A percentile compares a stretch with the other conserved stretches of the same genome.
Evolutionary conservation across 169 alveolate genomes (phyloP).

Genomic region (Plasmodium knowlesi): DNA sequence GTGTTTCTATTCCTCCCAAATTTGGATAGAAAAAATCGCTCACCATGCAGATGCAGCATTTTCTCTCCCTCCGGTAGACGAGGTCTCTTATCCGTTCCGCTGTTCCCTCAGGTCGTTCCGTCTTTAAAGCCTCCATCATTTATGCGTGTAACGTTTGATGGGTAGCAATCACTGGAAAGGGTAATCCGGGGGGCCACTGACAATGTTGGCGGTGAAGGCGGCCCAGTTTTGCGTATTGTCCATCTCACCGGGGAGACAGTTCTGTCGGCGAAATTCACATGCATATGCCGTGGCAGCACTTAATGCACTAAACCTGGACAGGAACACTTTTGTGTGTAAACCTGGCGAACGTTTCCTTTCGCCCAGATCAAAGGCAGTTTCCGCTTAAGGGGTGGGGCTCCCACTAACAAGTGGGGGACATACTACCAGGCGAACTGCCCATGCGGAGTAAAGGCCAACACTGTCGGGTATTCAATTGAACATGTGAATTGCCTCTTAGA

Average conservation of each 20-base stretch:
- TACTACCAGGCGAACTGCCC: not conserved
- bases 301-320: not conserved
- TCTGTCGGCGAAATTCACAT: not conserved
- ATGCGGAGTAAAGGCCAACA: not conserved
- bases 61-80: slow-evolving; percentile 46
- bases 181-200: not conserved
- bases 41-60: slow-evolving; percentile 74
- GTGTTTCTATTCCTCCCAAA: slow-evolving; percentile 99
- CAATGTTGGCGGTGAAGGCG: not conserved
- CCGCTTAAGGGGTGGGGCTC: not conserved
- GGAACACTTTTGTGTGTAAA: not conserved
- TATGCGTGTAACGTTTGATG: not conserved
- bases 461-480: not conserved
- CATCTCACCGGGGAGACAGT: not conserved
- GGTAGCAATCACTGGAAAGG: not conserved
- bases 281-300: not conserved
- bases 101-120: not conserved
- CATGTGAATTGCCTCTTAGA: not conserved
- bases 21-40: slow-evolving; percentile 96
- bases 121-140: not conserved
- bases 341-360: not conserved
- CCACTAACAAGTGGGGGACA: not conserved
- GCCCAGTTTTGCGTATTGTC: not conserved
- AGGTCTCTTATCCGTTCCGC: not conserved
- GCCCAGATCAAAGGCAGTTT: not conserved